Percentiles rank a stretch among this genome's conserved stretches.
These are phyloP conservation scores for Colletotrichum neosansevieriae DNA, from an alignment of 2,329 filamentous ascomycete species.

Conservation along the genomic window DNA sequence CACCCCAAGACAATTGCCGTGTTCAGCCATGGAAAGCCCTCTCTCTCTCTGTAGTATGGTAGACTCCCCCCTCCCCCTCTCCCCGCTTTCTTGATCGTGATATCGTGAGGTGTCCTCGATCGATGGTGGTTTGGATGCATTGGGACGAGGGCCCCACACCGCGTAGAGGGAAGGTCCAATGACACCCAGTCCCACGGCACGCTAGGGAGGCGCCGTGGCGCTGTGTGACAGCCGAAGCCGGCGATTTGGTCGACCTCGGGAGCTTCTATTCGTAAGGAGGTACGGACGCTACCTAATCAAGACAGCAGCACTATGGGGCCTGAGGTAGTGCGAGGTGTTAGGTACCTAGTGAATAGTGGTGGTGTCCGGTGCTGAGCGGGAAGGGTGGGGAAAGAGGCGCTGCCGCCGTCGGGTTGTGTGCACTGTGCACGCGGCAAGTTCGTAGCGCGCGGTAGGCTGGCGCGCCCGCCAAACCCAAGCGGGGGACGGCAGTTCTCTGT, in stretches of 20 bases:
- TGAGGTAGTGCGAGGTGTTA: not conserved
- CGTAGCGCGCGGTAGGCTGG: no score
- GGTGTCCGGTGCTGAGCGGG: no score
- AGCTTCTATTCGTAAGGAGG: not conserved
- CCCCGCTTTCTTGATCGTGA: not conserved
- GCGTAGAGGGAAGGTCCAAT: not conserved
- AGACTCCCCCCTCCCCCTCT: no score
- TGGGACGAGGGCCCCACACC: not conserved
- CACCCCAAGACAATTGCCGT: not conserved
- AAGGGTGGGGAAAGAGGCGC: no score
- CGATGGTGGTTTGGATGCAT: constrained; percentile 7
- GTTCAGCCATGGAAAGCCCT: not conserved
- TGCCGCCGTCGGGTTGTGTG: no score
- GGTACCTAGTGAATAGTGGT: not conserved
- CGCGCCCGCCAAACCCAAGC: no score
- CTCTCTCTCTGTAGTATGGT: no score
- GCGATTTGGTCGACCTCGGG: not conserved
- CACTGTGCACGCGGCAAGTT: no score
- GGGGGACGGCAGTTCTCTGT: no score
- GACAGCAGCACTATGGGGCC: no score
- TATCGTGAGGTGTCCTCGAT: constrained; percentile 8
- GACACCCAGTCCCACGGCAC: not conserved
- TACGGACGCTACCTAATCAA: no score
- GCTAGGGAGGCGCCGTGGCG: constrained; percentile 1
- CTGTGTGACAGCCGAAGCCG: constrained; percentile 23